Evolutionary conservation across 2,329 filamentous ascomycete genomes (phyloP).

Genomic region (Sphaerulina populicola): DNA sequence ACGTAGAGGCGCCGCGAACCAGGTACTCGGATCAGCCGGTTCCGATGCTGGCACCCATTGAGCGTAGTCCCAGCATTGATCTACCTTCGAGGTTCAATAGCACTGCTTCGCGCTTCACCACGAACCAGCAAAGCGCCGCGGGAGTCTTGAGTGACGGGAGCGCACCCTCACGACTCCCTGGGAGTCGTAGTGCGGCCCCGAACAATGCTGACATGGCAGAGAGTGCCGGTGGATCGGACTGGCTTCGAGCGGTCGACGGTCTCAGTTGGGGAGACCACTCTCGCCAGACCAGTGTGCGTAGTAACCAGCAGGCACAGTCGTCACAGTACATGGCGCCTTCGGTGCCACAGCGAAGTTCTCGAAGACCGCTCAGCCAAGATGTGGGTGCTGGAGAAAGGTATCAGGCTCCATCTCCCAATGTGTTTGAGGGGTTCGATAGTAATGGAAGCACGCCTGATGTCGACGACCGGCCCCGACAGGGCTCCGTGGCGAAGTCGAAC

Average conservation of each 20-base stretch:
- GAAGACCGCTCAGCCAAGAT: conserved; percentile 22
- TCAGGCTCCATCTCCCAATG: conserved; percentile 1
- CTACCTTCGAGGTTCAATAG: conserved; percentile 30
- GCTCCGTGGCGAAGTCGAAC: conserved; percentile 5
- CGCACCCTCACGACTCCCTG: conserved; percentile 3
- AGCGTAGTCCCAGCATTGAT: conserved; percentile 25
- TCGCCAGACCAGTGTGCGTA: conserved; percentile 7
- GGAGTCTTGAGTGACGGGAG: neutral
- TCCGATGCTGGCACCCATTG: conserved; percentile 27
- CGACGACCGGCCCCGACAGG: neutral
- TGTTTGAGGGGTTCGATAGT: conserved; percentile 27
- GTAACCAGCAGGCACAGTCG: conserved; percentile 1
- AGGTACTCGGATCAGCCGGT: conserved; percentile 20
- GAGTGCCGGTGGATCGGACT: conserved; percentile 17
- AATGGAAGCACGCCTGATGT: conserved; percentile 8
- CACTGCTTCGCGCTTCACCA: conserved; percentile 12
- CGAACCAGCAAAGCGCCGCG: neutral
- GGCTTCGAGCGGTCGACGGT: conserved; percentile 27
- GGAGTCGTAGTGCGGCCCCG: conserved; percentile 3
- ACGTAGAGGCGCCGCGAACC: neutral
- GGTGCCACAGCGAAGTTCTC: conserved; percentile 23
- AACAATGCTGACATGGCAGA: conserved; percentile 6
- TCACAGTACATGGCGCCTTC: conserved; percentile 14
- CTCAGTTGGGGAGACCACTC: conserved; percentile 24
- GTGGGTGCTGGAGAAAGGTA: conserved; percentile 9